Percentiles rank a stretch among this genome's conserved stretches.
Evolutionary conservation across 2,329 filamentous ascomycete genomes (phyloP).

Genomic region (Colletotrichum falcatum): DNA sequence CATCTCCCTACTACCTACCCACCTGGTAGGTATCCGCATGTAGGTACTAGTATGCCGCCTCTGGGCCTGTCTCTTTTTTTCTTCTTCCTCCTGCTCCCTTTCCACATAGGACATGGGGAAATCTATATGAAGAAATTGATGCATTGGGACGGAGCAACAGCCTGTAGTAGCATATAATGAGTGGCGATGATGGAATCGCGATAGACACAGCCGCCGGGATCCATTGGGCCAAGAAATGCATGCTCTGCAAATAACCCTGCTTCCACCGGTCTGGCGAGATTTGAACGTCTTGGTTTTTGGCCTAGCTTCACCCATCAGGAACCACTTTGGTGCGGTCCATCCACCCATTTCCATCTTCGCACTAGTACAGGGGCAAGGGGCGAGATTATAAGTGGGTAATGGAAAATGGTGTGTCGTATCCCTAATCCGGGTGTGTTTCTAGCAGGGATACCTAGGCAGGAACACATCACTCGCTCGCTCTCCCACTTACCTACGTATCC

Average conservation of each 20-base stretch:
- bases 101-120: not conserved
- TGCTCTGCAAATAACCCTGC: slow-evolving; percentile 25
- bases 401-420: not conserved
- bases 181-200: slow-evolving; percentile 23
- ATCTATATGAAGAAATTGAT: slow-evolving; percentile 1
- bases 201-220: slow-evolving; percentile 11
- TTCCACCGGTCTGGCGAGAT: slow-evolving; percentile 44
- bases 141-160: not conserved
- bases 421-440: slow-evolving; percentile 4
- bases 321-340: slow-evolving; percentile 38
- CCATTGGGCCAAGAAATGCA: slow-evolving; percentile 27
- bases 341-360: slow-evolving; percentile 26
- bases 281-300: slow-evolving; percentile 46
- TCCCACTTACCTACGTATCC: not conserved
- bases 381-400: slow-evolving; percentile 29
- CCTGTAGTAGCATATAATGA: not conserved
- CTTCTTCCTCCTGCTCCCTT: not conserved
- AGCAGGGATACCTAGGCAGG: not conserved
- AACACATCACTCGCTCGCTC: not conserved
- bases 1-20: not conserved
- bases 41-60: too few relatives aligned
- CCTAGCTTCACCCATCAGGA: slow-evolving; percentile 37
- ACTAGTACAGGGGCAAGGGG: slow-evolving; percentile 36
- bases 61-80: slow-evolving; percentile 10
- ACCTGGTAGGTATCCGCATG: too few relatives aligned